Base-by-base conservation (phyloP, 164 flowering plant species). In the Tetrastigma voinierianum region DNA sequence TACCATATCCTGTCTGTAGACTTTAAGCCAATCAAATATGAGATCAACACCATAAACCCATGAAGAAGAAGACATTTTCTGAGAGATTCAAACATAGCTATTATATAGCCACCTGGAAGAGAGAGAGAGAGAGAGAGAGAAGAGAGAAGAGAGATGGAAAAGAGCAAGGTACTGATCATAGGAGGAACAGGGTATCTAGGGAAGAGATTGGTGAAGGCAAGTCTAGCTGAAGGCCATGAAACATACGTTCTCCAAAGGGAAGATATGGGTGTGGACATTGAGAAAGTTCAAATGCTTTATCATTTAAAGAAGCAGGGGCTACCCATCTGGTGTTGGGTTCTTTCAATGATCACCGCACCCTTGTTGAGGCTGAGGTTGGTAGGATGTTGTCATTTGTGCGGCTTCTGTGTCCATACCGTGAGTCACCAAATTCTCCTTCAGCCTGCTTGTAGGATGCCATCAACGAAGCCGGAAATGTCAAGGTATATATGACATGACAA, bases 151-250 rank as follows among this genome's bases (percentile, higher is more conserved):
- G 71, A 75, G 58, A 83, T 78, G 86, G 76, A 9, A 18, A 83
- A 83, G 63, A 80, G 88, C 81, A 85, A 70, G 55, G 86, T 89
- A 15, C 76, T 89, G 9, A 68, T 89, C 1, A 71, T 89, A 0
- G 95, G 91, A 7, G 94, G 88, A 14, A 87, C 91, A 7, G 91
- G 94, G 48, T 89, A 84, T 67, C 9, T 87, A 8, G 94, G 94
- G 12, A 83, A 60, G 82, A 83, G 90, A 58, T 12, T 89, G 57
- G 91, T 87, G 61, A 84, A 73, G 74, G 90, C 94, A 14, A 79
- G 91, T 62, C 69, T 87, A 51, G 77, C 46, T 0, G 73, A 70
- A 25, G 90, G 87, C 2, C 90, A 89, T 55, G 62, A 71, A 21
- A 89, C 94, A 1, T 82, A 83, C 32, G 71, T 89, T 3, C 81